Conservation (phyloP, 1,139 yeast species). For the Saccharomyces hybrid region DNA sequence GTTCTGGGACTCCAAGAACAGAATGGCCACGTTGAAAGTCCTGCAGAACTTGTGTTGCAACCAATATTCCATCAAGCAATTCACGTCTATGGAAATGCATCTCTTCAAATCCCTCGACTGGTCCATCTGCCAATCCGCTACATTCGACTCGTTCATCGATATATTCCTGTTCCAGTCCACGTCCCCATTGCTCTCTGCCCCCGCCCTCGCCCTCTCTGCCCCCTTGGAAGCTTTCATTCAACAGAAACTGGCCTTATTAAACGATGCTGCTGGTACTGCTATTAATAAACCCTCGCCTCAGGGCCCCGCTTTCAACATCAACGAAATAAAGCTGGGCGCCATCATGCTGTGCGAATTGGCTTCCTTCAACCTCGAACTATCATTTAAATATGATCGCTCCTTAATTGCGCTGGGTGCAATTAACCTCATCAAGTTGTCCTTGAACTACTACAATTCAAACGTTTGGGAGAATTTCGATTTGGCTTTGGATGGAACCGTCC, state of each 20-base stretch:
- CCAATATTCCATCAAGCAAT: slow-evolving; percentile 50
- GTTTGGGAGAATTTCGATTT: slow-evolving; percentile 18
- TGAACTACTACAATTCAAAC: slow-evolving; percentile 15
- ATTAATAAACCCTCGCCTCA: slow-evolving; percentile 1
- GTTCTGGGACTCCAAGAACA: slow-evolving; percentile 60
- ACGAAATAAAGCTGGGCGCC: slow-evolving; percentile 49
- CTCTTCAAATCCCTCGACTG: slow-evolving; percentile 39
- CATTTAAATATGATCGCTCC: slow-evolving; percentile 48
- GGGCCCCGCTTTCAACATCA: slow-evolving; percentile 24
- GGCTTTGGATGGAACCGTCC: slow-evolving; percentile 8
- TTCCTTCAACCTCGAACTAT: slow-evolving; percentile 54
- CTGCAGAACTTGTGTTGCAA: slow-evolving; percentile 46
- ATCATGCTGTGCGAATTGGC: slow-evolving; percentile 58
- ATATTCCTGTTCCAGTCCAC: slow-evolving; percentile 33
- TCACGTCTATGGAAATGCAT: slow-evolving; percentile 63
- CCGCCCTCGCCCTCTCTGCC: not conserved
- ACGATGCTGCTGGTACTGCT: slow-evolving; percentile 6
- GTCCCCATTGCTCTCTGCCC: slow-evolving; percentile 1
- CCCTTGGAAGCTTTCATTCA: slow-evolving; percentile 1
- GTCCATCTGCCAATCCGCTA: slow-evolving; percentile 36
- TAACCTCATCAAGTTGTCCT: slow-evolving; percentile 18
- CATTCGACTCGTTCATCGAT: slow-evolving; percentile 58
- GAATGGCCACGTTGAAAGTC: slow-evolving; percentile 52
- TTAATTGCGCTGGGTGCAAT: slow-evolving; percentile 53
- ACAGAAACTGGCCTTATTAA: slow-evolving; percentile 1